Percentiles rank a stretch among this genome's conserved stretches.
Evolutionary conservation across 345 rosid genomes (phyloP).

Genomic region (Heritiera fomes): DNA sequence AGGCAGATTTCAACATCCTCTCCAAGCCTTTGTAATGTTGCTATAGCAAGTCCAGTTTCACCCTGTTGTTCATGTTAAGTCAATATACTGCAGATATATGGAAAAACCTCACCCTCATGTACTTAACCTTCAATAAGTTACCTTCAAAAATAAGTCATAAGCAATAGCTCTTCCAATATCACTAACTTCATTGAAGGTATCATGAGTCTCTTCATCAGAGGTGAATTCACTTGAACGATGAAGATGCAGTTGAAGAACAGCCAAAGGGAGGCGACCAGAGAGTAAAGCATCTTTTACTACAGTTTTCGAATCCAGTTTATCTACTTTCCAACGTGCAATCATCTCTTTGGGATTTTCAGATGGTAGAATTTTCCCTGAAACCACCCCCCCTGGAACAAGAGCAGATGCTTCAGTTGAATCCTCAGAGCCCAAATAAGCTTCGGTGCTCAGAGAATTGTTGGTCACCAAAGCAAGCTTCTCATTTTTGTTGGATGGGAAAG

Average conservation of each 20-base stretch:
- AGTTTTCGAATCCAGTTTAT: conserved; percentile 78
- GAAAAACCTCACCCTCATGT: conserved; percentile 20
- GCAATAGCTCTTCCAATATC: conserved; percentile 90
- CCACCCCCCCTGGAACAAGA: conserved; percentile 48
- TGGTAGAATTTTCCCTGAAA: conserved; percentile 58
- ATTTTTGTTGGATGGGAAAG: conserved; percentile 22
- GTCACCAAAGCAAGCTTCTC: conserved; percentile 64
- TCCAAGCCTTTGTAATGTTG: conserved; percentile 89
- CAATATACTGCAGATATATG: conserved; percentile 33
- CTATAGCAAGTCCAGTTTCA: conserved; percentile 82
- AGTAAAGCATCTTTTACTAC: conserved; percentile 92
- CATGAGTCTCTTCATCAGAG: conserved; percentile 56
- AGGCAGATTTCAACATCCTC: conserved; percentile 84
- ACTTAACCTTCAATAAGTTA: conserved; percentile 40
- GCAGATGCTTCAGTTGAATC: conserved; percentile 52
- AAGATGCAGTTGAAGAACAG: conserved; percentile 96
- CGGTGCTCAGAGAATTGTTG: conserved; percentile 41
- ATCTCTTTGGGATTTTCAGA: conserved; percentile 92
- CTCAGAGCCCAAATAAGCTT: conserved; percentile 39
- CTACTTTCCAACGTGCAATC: conserved; percentile 93
- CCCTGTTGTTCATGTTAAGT: conserved; percentile 63
- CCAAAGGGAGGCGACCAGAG: conserved; percentile 95
- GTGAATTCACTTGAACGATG: conserved; percentile 63
- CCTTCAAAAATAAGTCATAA: conserved; percentile 92
- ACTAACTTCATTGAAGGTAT: conserved; percentile 89